Percentiles rank a stretch among this genome's conserved stretches.
These are phyloP conservation scores for Nitzschia sp. DNA, from an alignment of 108 stramenopile species.

Conservation along the genomic window DNA sequence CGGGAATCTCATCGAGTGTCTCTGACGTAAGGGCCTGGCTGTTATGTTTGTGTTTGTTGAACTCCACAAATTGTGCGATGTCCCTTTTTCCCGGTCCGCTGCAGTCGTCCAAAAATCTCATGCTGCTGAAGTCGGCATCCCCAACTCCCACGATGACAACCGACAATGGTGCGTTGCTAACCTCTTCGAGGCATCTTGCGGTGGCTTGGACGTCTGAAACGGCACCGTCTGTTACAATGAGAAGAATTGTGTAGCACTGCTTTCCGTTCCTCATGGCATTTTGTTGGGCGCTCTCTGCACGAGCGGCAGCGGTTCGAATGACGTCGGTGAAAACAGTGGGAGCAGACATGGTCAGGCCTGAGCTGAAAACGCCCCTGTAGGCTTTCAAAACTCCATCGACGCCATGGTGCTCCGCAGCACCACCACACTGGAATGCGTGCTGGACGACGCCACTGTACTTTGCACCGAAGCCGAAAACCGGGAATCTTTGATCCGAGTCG, in stretches of 20 bases:
- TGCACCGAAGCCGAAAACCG: constrained; percentile 90
- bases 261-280: constrained; percentile 21
- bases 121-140: constrained; percentile 72
- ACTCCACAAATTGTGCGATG: constrained; percentile 84
- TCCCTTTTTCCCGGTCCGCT: constrained; percentile 48
- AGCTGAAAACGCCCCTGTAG: constrained; percentile 57
- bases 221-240: constrained; percentile 90
- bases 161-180: constrained; percentile 61
- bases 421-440: constrained; percentile 77
- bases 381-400: constrained; percentile 76
- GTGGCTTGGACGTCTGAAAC: constrained; percentile 86
- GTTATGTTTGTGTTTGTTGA: constrained; percentile 49
- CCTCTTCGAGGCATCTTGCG: constrained; percentile 39
- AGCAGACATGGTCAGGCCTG: constrained; percentile 72
- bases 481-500: constrained; percentile 80
- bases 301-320: constrained; percentile 64
- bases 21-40: constrained; percentile 47
- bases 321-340: constrained; percentile 89
- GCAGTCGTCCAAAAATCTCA: constrained; percentile 75
- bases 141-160: constrained; percentile 88
- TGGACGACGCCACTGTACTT: constrained; percentile 81
- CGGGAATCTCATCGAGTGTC: constrained; percentile 73
- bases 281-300: constrained; percentile 41
- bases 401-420: constrained; percentile 55
- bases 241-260: constrained; percentile 75